Conservation (phyloP, 208 protist species). For the Acanthamoeba castellanii region DNA sequence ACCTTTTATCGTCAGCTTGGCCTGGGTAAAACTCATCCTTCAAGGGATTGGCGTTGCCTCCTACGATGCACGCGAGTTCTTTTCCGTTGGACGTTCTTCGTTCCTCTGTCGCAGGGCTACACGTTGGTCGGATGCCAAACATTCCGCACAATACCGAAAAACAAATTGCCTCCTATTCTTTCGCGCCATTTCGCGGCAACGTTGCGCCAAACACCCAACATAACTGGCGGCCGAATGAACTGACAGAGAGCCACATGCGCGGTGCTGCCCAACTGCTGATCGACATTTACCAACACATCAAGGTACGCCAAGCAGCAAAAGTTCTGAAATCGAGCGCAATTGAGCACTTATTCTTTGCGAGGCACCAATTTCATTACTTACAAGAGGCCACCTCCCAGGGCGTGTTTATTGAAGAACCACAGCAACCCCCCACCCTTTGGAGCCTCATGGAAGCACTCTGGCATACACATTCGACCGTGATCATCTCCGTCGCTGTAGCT, state of each 20-base stretch:
- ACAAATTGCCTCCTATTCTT: not conserved
- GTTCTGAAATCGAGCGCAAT: too few species aligned
- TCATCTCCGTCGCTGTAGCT: not conserved
- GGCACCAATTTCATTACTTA: too few species aligned
- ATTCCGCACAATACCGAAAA: not conserved
- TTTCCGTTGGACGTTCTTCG: not conserved
- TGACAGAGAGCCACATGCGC: too few species aligned
- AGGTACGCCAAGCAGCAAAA: too few species aligned
- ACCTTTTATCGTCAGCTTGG: constrained; percentile 20
- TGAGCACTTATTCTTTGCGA: too few species aligned
- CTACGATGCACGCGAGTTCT: not conserved
- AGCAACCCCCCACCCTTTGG: not conserved
- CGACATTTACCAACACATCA: too few species aligned
- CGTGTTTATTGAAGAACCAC: not conserved
- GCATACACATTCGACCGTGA: not conserved
- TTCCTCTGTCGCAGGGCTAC: not conserved
- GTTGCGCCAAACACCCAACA: too few species aligned
- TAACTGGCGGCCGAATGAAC: too few species aligned
- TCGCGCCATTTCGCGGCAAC: not conserved
- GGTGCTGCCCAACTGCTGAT: too few species aligned
- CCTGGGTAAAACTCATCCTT: constrained; percentile 5
- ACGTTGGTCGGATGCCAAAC: not conserved
- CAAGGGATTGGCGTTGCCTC: not conserved
- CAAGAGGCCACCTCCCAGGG: too few species aligned
- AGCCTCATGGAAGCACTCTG: not conserved